phyloP scores from a whole-genome alignment of 345 rosid genomes.

The Eucalyptus curtisii region DNA sequence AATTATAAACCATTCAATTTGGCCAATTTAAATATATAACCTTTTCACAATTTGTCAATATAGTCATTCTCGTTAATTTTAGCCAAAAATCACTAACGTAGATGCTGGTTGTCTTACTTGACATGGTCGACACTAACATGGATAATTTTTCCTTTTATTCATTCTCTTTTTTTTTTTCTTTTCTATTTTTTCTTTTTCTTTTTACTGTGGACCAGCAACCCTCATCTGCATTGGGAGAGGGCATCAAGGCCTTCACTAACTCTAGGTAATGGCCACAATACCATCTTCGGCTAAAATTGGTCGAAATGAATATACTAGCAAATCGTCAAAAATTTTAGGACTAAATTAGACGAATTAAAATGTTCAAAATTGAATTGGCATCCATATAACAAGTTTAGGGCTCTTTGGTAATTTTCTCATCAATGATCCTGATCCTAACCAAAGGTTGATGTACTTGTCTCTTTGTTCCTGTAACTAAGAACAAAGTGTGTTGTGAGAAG shows the following conservation, averaged over 20 bases:
- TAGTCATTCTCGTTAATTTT: not conserved
- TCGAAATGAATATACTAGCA: not conserved
- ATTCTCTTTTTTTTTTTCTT: not conserved
- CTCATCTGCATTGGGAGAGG: not conserved
- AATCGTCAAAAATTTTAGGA: fast-evolving
- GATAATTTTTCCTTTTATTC: fast-evolving
- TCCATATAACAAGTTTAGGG: not conserved
- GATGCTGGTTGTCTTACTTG: fast-evolving
- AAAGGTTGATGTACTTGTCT: not conserved
- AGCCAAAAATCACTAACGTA: fast-evolving
- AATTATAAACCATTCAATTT: not conserved
- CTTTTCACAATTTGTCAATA: not conserved
- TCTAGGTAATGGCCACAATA: not conserved
- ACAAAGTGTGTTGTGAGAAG: not conserved
- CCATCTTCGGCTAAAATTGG: not conserved
- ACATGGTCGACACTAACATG: fast-evolving
- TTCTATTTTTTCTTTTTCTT: not conserved
- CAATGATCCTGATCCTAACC: not conserved
- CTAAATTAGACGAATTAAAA: not conserved
- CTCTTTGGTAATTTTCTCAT: not conserved
- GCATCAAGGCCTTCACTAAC: fast-evolving
- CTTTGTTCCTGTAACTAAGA: not conserved
- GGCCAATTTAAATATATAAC: not conserved
- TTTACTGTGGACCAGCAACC: not conserved
- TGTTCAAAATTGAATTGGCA: not conserved